These are phyloP conservation scores for Tripidium arundinaceum DNA, from an alignment of 202 grass and related monocot species.

Conservation along the genomic window DNA sequence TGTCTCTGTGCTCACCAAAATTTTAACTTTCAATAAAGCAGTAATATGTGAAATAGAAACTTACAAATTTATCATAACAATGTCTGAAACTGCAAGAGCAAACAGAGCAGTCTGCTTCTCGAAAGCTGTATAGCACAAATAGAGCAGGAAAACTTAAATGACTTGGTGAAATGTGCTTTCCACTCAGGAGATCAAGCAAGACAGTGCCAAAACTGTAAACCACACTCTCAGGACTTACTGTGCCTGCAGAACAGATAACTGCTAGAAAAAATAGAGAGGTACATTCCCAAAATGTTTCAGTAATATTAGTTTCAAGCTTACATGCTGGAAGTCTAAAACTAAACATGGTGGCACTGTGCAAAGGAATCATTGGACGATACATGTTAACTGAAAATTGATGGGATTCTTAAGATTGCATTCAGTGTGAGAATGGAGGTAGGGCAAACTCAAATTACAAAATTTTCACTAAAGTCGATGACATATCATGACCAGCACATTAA, in stretches of 20 bases:
- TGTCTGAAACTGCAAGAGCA: conserved; percentile 73
- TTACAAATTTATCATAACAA: conserved; percentile 82
- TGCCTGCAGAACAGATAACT: conserved; percentile 48
- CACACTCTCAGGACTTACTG: conserved; percentile 81
- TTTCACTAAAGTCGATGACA: no score
- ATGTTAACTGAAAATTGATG: no score
- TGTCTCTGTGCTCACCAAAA: not conserved
- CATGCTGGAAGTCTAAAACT: no score
- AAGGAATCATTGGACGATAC: no score
- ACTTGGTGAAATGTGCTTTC: conserved; percentile 95
- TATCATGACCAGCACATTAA: no score
- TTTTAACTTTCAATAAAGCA: not conserved
- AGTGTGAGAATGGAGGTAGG: no score
- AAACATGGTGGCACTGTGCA: no score
- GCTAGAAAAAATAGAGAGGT: conserved; percentile 13
- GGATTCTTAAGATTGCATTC: no score
- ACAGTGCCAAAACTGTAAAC: conserved; percentile 94
- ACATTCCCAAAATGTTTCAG: not conserved
- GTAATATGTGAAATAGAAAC: conserved; percentile 8
- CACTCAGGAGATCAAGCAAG: conserved; percentile 93
- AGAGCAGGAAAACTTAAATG: conserved; percentile 52
- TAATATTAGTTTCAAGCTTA: no score
- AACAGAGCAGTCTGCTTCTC: conserved; percentile 85
- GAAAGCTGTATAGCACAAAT: conserved; percentile 40
- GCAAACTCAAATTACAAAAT: no score